phyloP scores from a whole-genome alignment of 352 stramenopile species.

The Globisporangium nagaii region DNA sequence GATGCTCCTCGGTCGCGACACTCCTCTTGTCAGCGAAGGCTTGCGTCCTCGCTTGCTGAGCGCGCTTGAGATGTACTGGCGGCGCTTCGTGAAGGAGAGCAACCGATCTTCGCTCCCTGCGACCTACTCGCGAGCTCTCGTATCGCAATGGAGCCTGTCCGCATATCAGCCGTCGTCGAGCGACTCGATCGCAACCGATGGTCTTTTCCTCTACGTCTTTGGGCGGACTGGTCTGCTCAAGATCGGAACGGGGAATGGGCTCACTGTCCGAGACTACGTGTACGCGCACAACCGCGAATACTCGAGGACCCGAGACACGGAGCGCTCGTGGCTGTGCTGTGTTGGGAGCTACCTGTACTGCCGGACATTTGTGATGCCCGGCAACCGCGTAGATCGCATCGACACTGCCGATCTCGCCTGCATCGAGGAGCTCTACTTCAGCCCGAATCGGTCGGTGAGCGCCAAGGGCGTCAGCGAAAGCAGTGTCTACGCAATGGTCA shows the following conservation, averaged over 20 bases:
- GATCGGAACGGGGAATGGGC: constrained; percentile 58
- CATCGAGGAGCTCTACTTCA: constrained; percentile 59
- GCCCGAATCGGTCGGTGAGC: constrained; percentile 24
- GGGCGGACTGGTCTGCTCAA: constrained; percentile 57
- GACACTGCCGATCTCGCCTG: constrained; percentile 23
- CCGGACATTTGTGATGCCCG: constrained; percentile 66
- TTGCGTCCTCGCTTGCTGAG: constrained; percentile 14
- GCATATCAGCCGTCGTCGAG: constrained; percentile 57
- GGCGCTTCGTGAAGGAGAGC: constrained; percentile 23
- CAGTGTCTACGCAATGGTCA: constrained; percentile 73
- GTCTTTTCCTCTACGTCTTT: constrained; percentile 65
- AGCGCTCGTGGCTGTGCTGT: constrained; percentile 76
- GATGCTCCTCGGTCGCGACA: constrained; percentile 18
- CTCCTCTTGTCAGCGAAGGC: constrained; percentile 6
- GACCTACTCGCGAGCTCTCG: constrained; percentile 47
- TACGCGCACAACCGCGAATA: constrained; percentile 64
- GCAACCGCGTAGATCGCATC: constrained; percentile 62
- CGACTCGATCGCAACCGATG: constrained; percentile 68
- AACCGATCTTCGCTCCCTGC: constrained; percentile 24
- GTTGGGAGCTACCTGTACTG: constrained; percentile 61
- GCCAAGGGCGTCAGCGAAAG: constrained; percentile 37
- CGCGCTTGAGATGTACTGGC: constrained; percentile 25
- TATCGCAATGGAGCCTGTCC: constrained; percentile 63
- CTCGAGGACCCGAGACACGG: constrained; percentile 44
- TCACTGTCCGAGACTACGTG: constrained; percentile 63